Percentiles rank a stretch among this genome's conserved stretches.
Conservation (phyloP, 2,329 filamentous ascomycete genomes). For the Xylogone sp. region DNA sequence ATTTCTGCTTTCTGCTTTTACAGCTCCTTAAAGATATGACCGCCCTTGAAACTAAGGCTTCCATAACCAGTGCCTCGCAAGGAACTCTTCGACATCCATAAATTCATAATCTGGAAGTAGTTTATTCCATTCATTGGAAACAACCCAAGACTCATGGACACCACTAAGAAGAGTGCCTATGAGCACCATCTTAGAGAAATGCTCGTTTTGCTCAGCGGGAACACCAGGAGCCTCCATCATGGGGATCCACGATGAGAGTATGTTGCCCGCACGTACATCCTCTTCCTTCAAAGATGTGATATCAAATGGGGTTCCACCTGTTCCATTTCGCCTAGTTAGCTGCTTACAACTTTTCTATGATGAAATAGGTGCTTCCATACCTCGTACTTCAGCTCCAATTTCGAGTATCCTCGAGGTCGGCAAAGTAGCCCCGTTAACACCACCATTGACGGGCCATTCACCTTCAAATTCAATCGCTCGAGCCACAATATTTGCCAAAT, state of each 20-base stretch:
- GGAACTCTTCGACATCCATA: conserved; percentile 35
- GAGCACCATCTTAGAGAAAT: conserved; percentile 24
- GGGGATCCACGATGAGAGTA: conserved; percentile 28
- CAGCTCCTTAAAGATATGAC: too few relatives aligned
- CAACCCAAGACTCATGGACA: conserved; percentile 31
- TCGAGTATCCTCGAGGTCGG: conserved; percentile 22
- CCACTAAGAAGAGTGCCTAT: conserved; percentile 33
- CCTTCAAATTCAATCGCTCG: conserved; percentile 35
- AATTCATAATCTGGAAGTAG: conserved; percentile 42
- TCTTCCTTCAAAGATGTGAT: conserved; percentile 10
- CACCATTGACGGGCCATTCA: conserved; percentile 36
- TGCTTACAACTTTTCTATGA: neutral
- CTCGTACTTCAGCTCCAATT: neutral
- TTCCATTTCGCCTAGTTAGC: neutral
- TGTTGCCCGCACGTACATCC: conserved; percentile 10
- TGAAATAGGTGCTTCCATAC: neutral
- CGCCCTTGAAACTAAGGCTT: conserved; percentile 13
- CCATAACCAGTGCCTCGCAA: conserved; percentile 36
- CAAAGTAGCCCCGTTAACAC: conserved; percentile 30
- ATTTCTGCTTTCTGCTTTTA: too few relatives aligned
- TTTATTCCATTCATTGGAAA: conserved; percentile 41
- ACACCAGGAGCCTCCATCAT: conserved; percentile 27
- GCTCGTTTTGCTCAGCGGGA: conserved; percentile 20
- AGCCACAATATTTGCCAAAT: conserved; percentile 33
- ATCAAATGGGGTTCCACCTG: conserved; percentile 9